Evolutionary conservation across 2,329 filamentous ascomycete species (phyloP), one percentile per base, ranked within the genome.

Genomic region (Aspergillus aculeatus): DNA sequence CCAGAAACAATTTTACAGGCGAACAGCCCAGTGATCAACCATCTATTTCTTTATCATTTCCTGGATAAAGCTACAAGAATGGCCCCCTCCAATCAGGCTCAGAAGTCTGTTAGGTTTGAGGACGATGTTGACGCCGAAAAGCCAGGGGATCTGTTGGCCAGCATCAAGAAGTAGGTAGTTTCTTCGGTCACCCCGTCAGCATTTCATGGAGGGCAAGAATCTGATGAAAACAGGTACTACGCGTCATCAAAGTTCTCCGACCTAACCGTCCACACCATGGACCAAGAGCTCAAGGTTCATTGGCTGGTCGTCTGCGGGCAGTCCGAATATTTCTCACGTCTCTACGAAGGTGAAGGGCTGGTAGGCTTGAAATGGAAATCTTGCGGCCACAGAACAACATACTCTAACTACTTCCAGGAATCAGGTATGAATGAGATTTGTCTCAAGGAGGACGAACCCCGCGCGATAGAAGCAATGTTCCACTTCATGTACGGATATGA

Each of bases 401-500:
- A 21, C 29, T 21, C 31, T 52, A 23, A 52, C 12, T 16, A 12
- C 32, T 35, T 4, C 2, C 2, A 52, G 50, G 50, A 52, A 38
- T 11, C 29, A 21, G 14, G 4, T 5, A n/a, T 38, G 29, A 52
- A 24, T 19, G 29, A 44, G 6, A 19, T 19, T 3, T 0, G 6
- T n/a, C 61, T 69, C 29, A 50, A 62, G 32, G 63, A 66, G 16
- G 64, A 69, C 38, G 62, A 68, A 11, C 63, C 64, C 24, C 26
- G 24, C 7, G 62, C 63, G 7, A 58, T 70, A 19, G 55, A 66
- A 59, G 68, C 66, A 55, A 70, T 68, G 67, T 52, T 72, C 26
- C 56, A 60, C 31, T 70, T 65, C 35, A 67, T 70, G 65, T 72
- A 71, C 47, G 62, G 62, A 38, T 60, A 64, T 47, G 60, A 67